Evolutionary conservation across 495 filamentous ascomycete genomes (phyloP), one percentile per base, ranked within the genome.

Genomic region (Bryoglossum gracile): DNA sequence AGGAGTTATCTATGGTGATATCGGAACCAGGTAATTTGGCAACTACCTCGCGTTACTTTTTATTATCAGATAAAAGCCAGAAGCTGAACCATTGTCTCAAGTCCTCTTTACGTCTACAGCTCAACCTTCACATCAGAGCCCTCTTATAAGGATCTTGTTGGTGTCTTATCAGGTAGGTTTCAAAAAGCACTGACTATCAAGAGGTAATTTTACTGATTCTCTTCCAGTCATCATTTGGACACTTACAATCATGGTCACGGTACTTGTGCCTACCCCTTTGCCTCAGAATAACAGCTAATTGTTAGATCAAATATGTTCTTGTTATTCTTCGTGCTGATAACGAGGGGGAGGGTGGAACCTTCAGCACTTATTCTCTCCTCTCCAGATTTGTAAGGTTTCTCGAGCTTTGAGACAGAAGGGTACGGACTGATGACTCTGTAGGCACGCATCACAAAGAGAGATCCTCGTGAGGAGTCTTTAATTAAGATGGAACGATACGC

Each of bases 291-390:
- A 17, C 6, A 32, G 16, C 13, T 14, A 3, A 18, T 5, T 43
- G 6, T 14, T 14, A 43, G 43, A 14, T 51, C 5, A 51, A 88
- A 64, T 88, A 87, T 53, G 67, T 83, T 11, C 55, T 83, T 18
- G 75, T 87, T 55, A 75, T 87, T 19, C 68, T 88, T 18, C 68
- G 63, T 21, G 82, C 83, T 26, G 84, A 88, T 61, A 81, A 87
- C 58, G 80, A 86, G 42, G 84, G 84, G 19, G 84, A 88, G 62
- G 84, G 84, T 4, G 84, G 84, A 41, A 88, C 83, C 2, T 88
- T 88, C 53, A 78, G 74, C 48, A 73, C 76, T 16, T 88, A 86
- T 58, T 79, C 80, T 10, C 65, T 88, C 13, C 70, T 88, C 2
- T 78, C 81, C 1, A 68, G 83, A 61, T 86, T 77, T 67, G 53